A percentile compares a stretch with the other conserved stretches of the same genome.
Conservation (phyloP, 352 stramenopile genomes). For the Thraustochytrium sp. region DNA sequence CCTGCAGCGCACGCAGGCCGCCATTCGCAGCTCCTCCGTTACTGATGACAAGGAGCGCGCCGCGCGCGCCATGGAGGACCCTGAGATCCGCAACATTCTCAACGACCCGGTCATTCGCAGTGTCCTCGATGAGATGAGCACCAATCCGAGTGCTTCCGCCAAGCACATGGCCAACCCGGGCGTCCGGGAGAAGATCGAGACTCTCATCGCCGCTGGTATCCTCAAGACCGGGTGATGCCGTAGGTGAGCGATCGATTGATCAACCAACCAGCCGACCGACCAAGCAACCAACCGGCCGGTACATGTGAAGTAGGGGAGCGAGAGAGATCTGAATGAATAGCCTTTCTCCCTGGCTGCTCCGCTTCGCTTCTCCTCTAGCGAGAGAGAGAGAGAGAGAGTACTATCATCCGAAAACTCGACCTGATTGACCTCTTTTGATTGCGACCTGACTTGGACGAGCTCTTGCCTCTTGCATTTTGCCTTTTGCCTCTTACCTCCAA, state of each 20-base stretch:
- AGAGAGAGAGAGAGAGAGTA: no score
- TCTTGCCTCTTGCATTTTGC: no score
- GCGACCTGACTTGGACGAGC: no score
- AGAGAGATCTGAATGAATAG: no score
- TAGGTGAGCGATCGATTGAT: no score
- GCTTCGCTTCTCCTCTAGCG: no score
- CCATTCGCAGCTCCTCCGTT: conserved; percentile 53
- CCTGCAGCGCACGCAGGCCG: conserved; percentile 75
- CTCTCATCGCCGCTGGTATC: conserved; percentile 95
- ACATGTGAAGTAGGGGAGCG: no score
- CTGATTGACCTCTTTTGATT: no score
- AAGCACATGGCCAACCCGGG: conserved; percentile 86
- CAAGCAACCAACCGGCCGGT: no score
- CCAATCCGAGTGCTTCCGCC: conserved; percentile 78
- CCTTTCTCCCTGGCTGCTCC: no score
- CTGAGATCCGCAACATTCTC: conserved; percentile 96
- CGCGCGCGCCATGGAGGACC: conserved; percentile 95
- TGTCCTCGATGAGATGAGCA: conserved; percentile 94
- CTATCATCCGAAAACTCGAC: no score
- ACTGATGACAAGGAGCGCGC: conserved; percentile 92
- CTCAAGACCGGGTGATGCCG: conserved; percentile 58
- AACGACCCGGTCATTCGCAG: conserved; percentile 94
- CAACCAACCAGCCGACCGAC: no score
- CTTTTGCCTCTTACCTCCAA: neutral
- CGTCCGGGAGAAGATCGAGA: conserved; percentile 97